A percentile compares a stretch with the other conserved stretches of the same genome.
phyloP scores from a whole-genome alignment of 164 flowering plant genomes.

The Vitis cinerea region DNA sequence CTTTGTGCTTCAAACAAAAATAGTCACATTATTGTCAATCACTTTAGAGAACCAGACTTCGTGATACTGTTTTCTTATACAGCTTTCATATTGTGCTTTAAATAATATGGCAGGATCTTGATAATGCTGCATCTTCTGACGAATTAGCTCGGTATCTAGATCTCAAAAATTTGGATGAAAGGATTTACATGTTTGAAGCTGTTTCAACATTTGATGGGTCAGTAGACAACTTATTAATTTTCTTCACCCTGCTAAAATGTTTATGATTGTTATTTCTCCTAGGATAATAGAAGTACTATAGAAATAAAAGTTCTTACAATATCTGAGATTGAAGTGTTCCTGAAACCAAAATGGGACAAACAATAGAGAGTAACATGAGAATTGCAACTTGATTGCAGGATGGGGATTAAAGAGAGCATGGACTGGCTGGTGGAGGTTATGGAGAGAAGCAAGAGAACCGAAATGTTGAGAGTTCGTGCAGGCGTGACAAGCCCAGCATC shows the following conservation, averaged over 20 bases:
- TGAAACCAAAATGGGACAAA: no score
- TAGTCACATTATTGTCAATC: background rate
- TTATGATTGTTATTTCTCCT: no score
- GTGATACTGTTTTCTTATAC: background rate
- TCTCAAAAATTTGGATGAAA: conserved; percentile 89
- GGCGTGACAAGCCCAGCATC: conserved; percentile 26
- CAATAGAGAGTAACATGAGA: background rate
- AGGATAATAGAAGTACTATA: no score
- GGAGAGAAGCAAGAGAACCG: conserved; percentile 94
- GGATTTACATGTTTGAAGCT: conserved; percentile 79
- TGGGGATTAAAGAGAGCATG: conserved; percentile 75
- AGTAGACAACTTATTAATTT: conserved; percentile 13
- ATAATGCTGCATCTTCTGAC: conserved; percentile 73
- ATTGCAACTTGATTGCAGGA: conserved; percentile 38
- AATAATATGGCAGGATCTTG: conserved; percentile 60
- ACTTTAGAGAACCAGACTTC: no score
- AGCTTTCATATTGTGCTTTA: background rate
- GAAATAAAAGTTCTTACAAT: no score
- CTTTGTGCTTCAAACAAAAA: background rate
- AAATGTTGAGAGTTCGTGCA: conserved; percentile 65
- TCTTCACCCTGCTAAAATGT: no score
- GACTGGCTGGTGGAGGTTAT: conserved; percentile 88
- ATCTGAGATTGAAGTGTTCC: no score
- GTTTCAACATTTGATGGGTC: conserved; percentile 94
- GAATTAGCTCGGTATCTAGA: conserved; percentile 88